A percentile compares a stretch with the other conserved stretches of the same genome.
Conservation (phyloP, 306 rosid species). For the Oemleria cerasiformis region DNA sequence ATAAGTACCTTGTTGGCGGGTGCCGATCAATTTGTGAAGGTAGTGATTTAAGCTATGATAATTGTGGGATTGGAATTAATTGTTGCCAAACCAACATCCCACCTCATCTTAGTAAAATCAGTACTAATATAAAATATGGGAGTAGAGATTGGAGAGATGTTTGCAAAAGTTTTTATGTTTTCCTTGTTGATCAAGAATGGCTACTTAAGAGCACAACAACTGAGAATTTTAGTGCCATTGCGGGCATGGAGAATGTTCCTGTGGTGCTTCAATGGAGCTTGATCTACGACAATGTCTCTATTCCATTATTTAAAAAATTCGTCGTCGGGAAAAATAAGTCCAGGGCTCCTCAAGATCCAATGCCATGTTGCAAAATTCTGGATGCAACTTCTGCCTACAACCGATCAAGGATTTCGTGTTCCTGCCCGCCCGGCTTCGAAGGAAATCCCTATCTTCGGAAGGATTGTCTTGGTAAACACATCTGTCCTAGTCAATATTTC, state of each 20-base stretch:
- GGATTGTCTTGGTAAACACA: conserved; percentile 6
- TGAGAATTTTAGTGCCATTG: not conserved
- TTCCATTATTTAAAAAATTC: not conserved
- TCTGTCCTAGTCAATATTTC: too few relatives aligned
- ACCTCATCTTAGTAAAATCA: not conserved
- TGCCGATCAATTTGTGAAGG: conserved; percentile 27
- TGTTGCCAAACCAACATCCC: conserved; percentile 16
- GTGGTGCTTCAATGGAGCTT: conserved; percentile 28
- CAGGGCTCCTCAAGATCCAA: not conserved
- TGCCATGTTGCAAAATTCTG: rapidly evolving
- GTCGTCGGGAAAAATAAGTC: not conserved
- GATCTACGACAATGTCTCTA: not conserved
- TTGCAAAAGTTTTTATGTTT: not conserved
- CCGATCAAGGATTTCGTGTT: not conserved
- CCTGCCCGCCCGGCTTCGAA: not conserved
- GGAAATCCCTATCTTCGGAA: conserved; percentile 18
- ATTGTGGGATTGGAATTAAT: not conserved
- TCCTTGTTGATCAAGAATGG: conserved; percentile 6
- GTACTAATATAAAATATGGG: rapidly evolving
- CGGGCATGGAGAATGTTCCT: not conserved
- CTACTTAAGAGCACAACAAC: not conserved
- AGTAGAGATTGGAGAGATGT: rapidly evolving
- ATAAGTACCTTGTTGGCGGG: conserved; percentile 1
- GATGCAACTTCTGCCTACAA: not conserved
- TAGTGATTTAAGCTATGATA: not conserved